Conservation (phyloP, 176 grass and related monocot species). For the Cenchrus purpureus region DNA sequence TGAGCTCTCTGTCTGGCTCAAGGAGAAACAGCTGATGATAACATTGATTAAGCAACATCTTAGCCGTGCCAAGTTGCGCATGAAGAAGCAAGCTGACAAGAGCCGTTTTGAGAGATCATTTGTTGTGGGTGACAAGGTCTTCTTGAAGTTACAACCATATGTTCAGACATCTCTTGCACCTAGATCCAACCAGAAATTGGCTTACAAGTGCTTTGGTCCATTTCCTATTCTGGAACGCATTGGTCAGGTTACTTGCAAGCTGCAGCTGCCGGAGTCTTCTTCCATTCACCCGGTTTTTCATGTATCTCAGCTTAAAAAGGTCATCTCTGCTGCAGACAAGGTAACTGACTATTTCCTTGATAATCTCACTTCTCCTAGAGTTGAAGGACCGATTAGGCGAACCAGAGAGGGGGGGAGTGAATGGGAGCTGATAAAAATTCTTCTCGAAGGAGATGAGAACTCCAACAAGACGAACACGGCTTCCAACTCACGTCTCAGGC, state of each 20-base stretch:
- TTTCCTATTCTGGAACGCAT: background rate
- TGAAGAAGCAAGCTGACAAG: background rate
- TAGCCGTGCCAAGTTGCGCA: rapidly evolving
- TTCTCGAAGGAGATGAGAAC: no score
- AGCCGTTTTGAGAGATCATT: background rate
- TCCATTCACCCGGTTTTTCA: no score
- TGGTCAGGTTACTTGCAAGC: background rate
- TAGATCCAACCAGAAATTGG: background rate
- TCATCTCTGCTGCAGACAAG: no score
- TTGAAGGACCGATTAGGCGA: no score
- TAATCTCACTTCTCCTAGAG: no score
- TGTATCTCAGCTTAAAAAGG: no score
- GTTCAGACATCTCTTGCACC: background rate
- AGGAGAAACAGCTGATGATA: background rate
- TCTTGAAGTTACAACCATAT: background rate
- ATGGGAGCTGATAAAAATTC: no score
- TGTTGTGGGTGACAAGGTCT: background rate
- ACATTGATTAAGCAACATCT: background rate
- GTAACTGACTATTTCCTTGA: no score
- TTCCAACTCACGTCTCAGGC: no score
- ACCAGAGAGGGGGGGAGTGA: no score
- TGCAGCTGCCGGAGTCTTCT: background rate
- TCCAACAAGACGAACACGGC: no score
- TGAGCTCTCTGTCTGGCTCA: background rate
- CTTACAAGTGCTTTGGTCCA: background rate